Percentiles rank a stretch among this genome's conserved stretches.
These are phyloP conservation scores for Tolypocladium album DNA, from an alignment of 2,329 filamentous ascomycete genomes.

Conservation along the genomic window DNA sequence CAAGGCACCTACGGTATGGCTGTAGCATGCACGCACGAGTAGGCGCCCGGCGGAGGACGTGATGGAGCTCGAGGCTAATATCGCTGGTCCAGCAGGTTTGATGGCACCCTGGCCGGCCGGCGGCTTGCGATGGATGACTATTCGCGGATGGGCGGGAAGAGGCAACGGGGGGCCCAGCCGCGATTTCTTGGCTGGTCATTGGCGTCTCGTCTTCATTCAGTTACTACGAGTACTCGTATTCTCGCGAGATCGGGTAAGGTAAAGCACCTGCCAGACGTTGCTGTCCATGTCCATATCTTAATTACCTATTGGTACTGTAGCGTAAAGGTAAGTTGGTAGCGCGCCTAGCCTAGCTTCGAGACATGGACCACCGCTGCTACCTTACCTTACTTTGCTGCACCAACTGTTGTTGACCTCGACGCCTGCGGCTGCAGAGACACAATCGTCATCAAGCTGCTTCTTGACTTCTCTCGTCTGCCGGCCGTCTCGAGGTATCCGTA, in stretches of 20 bases:
- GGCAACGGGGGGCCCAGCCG: not conserved
- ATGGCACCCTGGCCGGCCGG: not conserved
- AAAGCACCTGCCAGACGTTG: too few relatives aligned
- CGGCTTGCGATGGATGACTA: not conserved
- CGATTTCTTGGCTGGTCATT: not conserved
- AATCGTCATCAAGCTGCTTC: not conserved
- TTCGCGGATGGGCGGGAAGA: not conserved
- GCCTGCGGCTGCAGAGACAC: not conserved
- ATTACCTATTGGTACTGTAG: too few relatives aligned
- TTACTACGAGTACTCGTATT: too few relatives aligned
- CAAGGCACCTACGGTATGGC: too few relatives aligned
- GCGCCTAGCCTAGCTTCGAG: not conserved
- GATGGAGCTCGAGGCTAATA: not conserved
- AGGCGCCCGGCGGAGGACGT: not conserved
- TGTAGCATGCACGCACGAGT: not conserved
- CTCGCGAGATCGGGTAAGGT: not conserved
- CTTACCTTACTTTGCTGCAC: not conserved
- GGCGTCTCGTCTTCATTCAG: not conserved
- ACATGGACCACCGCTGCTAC: not conserved
- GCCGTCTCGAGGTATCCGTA: not conserved
- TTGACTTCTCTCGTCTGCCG: not conserved
- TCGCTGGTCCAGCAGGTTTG: not conserved
- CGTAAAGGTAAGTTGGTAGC: too few relatives aligned
- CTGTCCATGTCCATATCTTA: too few relatives aligned
- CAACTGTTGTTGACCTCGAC: not conserved